These are phyloP conservation scores for Pyrenophora teres DNA, from an alignment of 2,329 filamentous ascomycete species.

Conservation along the genomic window DNA sequence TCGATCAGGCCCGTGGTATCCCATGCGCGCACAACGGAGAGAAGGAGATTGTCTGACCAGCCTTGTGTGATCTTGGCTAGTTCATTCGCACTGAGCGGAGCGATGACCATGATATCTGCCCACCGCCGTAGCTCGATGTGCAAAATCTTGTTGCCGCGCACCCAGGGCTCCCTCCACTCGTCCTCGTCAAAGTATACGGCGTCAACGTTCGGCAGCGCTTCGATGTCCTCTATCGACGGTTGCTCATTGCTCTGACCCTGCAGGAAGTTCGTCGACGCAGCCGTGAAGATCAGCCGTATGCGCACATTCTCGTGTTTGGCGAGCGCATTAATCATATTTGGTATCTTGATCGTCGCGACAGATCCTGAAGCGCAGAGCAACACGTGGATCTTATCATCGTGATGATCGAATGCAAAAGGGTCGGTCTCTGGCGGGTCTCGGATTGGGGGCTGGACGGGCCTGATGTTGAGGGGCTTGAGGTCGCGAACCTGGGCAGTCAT, in stretches of 20 bases:
- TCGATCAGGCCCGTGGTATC: slow-evolving; percentile 61
- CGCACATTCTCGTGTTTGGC: slow-evolving; percentile 63
- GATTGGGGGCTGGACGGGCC: slow-evolving; percentile 33
- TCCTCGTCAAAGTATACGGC: slow-evolving; percentile 81
- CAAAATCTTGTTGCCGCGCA: slow-evolving; percentile 75
- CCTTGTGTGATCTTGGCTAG: slow-evolving; percentile 83
- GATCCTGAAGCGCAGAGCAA: slow-evolving; percentile 71
- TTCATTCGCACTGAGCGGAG: slow-evolving; percentile 81
- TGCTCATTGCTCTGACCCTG: slow-evolving; percentile 77
- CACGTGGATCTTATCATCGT: slow-evolving; percentile 56
- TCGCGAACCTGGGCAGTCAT: slow-evolving; percentile 34
- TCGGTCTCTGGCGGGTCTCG: slow-evolving; percentile 18
- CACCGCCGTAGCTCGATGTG: slow-evolving; percentile 87
- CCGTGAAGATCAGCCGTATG: slow-evolving; percentile 83
- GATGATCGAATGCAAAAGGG: slow-evolving; percentile 33
- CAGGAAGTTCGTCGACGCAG: slow-evolving; percentile 75
- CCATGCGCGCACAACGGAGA: slow-evolving; percentile 82
- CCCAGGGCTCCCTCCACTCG: slow-evolving; percentile 83
- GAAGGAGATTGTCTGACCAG: slow-evolving; percentile 75
- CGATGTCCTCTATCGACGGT: slow-evolving; percentile 66
- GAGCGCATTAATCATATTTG: slow-evolving; percentile 59
- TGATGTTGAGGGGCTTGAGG: slow-evolving; percentile 36
- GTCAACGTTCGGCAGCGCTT: slow-evolving; percentile 71
- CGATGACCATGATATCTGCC: slow-evolving; percentile 80
- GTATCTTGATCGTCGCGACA: slow-evolving; percentile 84